Evolutionary conservation across 148 eudicot genomes (phyloP), one percentile per base, ranked within the genome.

Genomic region (Rhododendron kiyosumense): DNA sequence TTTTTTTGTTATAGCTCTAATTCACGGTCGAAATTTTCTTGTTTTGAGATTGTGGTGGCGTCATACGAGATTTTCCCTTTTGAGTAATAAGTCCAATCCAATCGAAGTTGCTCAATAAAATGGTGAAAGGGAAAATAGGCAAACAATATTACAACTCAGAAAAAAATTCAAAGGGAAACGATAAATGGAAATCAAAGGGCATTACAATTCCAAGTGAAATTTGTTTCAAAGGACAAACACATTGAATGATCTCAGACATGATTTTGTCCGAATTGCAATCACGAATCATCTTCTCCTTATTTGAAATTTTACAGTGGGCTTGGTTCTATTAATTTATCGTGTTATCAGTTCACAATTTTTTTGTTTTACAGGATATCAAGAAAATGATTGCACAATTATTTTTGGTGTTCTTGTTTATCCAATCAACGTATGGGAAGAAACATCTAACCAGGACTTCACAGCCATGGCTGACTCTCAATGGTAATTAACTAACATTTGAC

Each of bases 391-490:
- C 8, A 2, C 78, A 63, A 36, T 67, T 83, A 36, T 10, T 84
- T 71, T 30, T 84, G 63, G 63, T 71, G 73, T 46, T 84, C 79
- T 84, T 84, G 79, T 48, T 71, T 57, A 48, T 84, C 61, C 79
- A 84, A 45, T 69, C 85, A 32, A 82, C 74, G 14, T 22, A 32
- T 11, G 84, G 74, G 74, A 30, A 61, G 51, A 61, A 82, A 24
- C 74, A 61, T 82, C 32, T 0, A 22, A 18, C 3, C 24, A 59
- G 7, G 28, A 2, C 30, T 24, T 41, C 84, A 61, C 63, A 48
- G 15, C 57, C 57, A 84, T 84, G 85, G 85, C 79, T 17, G 20
- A 84, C 85, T 36, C 79, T 84, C 28, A 71, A 12, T 30, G 85
- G 85, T 84, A 69, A 41, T 41, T 41, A 41, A 38, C 7, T 41